phyloP scores from a whole-genome alignment of 2,329 filamentous ascomycete species.

The Aureobasidium sp. region DNA sequence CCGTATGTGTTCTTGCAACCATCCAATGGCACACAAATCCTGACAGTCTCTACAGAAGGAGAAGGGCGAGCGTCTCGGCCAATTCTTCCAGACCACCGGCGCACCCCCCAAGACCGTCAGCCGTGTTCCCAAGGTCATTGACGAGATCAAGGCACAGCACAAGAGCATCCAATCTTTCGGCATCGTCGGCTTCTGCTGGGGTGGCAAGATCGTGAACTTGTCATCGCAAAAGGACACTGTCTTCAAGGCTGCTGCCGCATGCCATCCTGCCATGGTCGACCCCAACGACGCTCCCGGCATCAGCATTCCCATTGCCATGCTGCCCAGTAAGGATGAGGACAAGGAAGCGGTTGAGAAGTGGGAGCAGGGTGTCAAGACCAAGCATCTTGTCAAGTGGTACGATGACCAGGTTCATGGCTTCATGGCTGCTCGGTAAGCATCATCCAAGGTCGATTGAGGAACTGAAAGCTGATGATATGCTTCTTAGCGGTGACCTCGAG shows the following conservation, averaged over 20 bases:
- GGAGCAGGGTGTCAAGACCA: slow-evolving; percentile 42
- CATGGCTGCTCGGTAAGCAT: slow-evolving; percentile 35
- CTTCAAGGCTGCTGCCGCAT: slow-evolving; percentile 52
- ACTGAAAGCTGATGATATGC: neutral
- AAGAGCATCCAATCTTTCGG: slow-evolving; percentile 48
- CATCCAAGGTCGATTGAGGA: neutral
- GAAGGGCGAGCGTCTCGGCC: slow-evolving; percentile 52
- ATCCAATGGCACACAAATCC: neutral
- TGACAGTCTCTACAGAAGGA: slow-evolving; percentile 36
- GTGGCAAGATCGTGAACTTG: slow-evolving; percentile 48
- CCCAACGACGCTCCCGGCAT: slow-evolving; percentile 50
- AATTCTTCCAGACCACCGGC: slow-evolving; percentile 52
- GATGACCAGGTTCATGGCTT: slow-evolving; percentile 41
- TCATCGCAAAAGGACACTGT: slow-evolving; percentile 43
- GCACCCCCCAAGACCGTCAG: slow-evolving; percentile 52
- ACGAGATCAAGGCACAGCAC: slow-evolving; percentile 46
- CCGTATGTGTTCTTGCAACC: slow-evolving; percentile 23
- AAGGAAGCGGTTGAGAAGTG: slow-evolving; percentile 46
- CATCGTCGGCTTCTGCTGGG: slow-evolving; percentile 52
- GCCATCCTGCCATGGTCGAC: slow-evolving; percentile 56
- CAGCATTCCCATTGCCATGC: slow-evolving; percentile 50
- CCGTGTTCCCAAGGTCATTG: slow-evolving; percentile 49
- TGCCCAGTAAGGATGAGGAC: slow-evolving; percentile 52
- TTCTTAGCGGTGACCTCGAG: slow-evolving; percentile 36
- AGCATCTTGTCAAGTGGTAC: slow-evolving; percentile 44